Evolutionary conservation across 305 asterid species (phyloP), one percentile per base, ranked within the genome.

Genomic region (Andrographis paniculata): DNA sequence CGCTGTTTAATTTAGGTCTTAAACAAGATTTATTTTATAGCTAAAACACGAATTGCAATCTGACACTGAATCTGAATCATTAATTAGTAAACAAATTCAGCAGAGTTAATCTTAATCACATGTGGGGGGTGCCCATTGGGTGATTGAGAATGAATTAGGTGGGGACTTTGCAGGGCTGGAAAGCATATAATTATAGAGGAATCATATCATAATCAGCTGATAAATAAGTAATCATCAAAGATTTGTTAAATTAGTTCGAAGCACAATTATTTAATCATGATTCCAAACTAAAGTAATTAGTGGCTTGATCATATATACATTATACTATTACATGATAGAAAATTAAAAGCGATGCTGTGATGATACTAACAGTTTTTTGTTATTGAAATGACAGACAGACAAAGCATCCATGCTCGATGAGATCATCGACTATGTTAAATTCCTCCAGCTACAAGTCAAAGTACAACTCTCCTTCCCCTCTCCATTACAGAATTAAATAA

Each of bases 391-490:
- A 74, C 94, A 83, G 94, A 83, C 96, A 24, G 95, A 87, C 82
- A 87, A 87, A 66, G 97, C 95, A 61, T 87, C 97, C 43, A 87
- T 84, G 97, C 74, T 87, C 43, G 97, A 87, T 73, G 97, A 87
- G 82, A 87, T 87, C 72, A 81, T 87, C 72, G 97, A 87, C 67
- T 87, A 87, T 71, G 95, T 87, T 65, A 87, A 87, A 75, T 87
- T 87, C 66, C 82, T 84, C 50, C 92, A 80, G 77, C 95, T 88
- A 78, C 97, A 88, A 79, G 95, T 88, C 97, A 88, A 88, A 71
- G 97, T 88, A 84, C 57, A 7, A 20, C 44, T 17, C 47, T 15
- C 42, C 42, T 53, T 45, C 35, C 47, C 55, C 48, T 56, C 42
- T 54, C 13, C 27, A 31, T 31, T 5, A 24, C 4, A 24, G 8